These are phyloP conservation scores for Globisporangium heterothallicum DNA, from an alignment of 352 stramenopile genomes.

Conservation along the genomic window DNA sequence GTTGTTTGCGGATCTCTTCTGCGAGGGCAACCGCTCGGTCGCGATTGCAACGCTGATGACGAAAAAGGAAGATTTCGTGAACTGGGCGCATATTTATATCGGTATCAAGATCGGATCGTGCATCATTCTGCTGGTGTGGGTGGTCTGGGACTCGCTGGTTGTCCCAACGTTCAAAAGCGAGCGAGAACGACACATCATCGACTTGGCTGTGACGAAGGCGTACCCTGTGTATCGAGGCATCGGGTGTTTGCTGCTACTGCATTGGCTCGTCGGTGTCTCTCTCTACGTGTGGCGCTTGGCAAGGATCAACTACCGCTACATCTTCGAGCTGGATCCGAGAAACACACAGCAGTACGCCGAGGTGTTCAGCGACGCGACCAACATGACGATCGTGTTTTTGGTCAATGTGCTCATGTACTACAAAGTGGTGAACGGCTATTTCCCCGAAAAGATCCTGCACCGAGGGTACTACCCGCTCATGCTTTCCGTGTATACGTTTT, in stretches of 20 bases:
- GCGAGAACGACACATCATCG: slow-evolving; percentile 67
- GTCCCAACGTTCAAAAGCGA: slow-evolving; percentile 65
- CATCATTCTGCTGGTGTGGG: slow-evolving; percentile 86
- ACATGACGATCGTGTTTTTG: slow-evolving; percentile 95
- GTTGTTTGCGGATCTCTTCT: slow-evolving; percentile 72
- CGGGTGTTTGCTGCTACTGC: slow-evolving; percentile 91
- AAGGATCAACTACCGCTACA: slow-evolving; percentile 94
- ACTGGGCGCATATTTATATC: slow-evolving; percentile 82
- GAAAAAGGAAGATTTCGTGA: slow-evolving; percentile 62
- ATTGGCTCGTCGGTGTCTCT: slow-evolving; percentile 93
- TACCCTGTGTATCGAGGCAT: slow-evolving; percentile 95
- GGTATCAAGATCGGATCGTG: slow-evolving; percentile 81
- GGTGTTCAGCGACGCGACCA: slow-evolving; percentile 93
- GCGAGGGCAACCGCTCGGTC: slow-evolving; percentile 61
- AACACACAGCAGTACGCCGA: slow-evolving; percentile 77
- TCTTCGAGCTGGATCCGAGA: slow-evolving; percentile 92
- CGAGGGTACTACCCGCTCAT: slow-evolving; percentile 90
- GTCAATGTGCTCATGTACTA: slow-evolving; percentile 95
- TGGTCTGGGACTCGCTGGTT: slow-evolving; percentile 94
- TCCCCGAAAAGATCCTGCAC: slow-evolving; percentile 72
- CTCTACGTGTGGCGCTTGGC: slow-evolving; percentile 89
- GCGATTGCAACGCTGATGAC: slow-evolving; percentile 79
- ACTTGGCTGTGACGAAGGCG: slow-evolving; percentile 67
- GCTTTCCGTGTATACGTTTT: slow-evolving; percentile 91
- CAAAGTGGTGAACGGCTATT: slow-evolving; percentile 91